Conservation (phyloP, 441 rosid species). For the Mallotus repandus region DNA sequence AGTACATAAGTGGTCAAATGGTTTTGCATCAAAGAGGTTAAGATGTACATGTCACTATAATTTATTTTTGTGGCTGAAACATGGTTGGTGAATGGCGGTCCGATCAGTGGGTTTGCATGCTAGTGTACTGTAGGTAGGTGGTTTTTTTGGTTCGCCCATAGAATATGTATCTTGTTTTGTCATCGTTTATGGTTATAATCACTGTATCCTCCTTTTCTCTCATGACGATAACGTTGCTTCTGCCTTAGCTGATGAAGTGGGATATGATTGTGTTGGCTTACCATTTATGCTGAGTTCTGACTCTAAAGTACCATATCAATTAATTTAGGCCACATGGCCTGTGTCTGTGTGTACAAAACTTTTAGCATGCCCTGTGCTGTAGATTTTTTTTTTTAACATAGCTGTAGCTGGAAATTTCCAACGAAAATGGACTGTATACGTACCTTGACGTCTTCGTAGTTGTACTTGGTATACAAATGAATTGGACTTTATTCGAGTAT, state of each 20-base stretch:
- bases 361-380: no score
- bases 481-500: no score
- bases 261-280: background rate
- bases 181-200: no score
- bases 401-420: background rate
- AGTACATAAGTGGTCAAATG: background rate
- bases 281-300: background rate
- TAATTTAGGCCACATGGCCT: no score
- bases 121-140: background rate
- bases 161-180: no score
- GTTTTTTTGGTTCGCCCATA: background rate
- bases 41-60: background rate
- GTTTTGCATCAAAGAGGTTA: background rate
- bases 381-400: no score
- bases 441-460: no score
- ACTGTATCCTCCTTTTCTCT: background rate
- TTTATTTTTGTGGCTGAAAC: background rate
- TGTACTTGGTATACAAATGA: no score
- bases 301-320: no score
- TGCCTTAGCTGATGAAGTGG: background rate
- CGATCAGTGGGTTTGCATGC: background rate
- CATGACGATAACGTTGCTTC: background rate
- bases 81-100: background rate
- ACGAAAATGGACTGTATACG: no score
- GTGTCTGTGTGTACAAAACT: no score